Percentiles rank a stretch among this genome's conserved stretches.
phyloP scores from a whole-genome alignment of 345 rosid genomes.

The Gossypium australe region DNA sequence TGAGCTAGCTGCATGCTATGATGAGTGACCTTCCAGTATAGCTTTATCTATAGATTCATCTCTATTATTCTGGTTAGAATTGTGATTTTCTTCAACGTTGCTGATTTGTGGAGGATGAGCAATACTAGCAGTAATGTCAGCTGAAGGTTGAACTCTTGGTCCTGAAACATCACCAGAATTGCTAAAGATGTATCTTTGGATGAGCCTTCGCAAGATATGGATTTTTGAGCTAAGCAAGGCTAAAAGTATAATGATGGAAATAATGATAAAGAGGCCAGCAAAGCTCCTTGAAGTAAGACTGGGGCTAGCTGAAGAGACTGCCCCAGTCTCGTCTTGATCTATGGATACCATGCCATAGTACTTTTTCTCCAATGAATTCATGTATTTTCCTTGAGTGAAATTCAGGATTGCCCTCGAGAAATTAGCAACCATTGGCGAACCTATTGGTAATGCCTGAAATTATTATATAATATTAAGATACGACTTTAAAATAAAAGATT shows the following conservation, averaged over 20 bases:
- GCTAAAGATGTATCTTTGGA: neutral
- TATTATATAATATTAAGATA: too few relatives aligned
- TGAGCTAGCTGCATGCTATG: neutral
- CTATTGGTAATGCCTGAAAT: neutral
- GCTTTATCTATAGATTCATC: neutral
- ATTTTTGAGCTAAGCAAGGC: neutral
- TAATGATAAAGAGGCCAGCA: neutral
- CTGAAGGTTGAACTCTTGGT: neutral
- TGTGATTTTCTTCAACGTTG: neutral
- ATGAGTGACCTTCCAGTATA: neutral
- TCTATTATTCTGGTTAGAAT: neutral
- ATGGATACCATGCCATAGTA: neutral
- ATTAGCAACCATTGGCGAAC: neutral
- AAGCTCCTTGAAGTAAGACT: conserved; percentile 7
- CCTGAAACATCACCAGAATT: neutral
- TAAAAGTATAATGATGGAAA: neutral
- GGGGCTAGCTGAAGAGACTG: neutral
- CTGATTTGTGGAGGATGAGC: neutral
- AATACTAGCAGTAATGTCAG: neutral
- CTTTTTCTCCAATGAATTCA: neutral
- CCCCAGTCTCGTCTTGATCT: neutral
- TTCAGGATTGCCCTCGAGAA: neutral
- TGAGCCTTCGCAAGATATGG: neutral
- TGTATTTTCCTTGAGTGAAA: neutral
- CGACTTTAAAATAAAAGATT: too few relatives aligned